phyloP scores from a whole-genome alignment of 257 asterid species.

The Coffea canephora region DNA sequence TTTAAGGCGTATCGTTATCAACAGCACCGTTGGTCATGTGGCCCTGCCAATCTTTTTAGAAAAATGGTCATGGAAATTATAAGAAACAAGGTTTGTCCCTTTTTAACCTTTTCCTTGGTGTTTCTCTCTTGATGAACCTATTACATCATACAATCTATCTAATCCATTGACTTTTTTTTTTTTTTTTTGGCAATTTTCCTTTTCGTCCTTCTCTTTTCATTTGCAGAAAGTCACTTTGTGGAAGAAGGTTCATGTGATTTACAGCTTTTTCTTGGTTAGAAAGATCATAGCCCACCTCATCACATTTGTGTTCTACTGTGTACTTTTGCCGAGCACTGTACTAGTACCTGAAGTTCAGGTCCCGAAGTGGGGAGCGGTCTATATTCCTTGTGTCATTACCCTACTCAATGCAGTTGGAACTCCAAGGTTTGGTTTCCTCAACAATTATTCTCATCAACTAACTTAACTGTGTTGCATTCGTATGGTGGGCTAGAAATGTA shows the following conservation, averaged over 20 bases:
- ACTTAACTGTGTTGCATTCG: not conserved
- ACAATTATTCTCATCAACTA: not conserved
- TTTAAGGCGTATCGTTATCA: conserved; percentile 90
- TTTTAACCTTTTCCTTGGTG: not conserved
- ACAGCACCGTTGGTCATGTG: conserved; percentile 99
- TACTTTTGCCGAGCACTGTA: conserved; percentile 81
- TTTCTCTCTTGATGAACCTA: not conserved
- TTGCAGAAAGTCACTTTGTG: conserved; percentile 79
- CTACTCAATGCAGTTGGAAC: conserved; percentile 82
- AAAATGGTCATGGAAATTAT: conserved; percentile 79
- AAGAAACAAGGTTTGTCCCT: conserved; percentile 59
- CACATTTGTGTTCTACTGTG: conserved; percentile 72
- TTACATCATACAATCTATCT: not conserved
- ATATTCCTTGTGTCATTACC: conserved; percentile 77
- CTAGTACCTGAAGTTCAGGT: conserved; percentile 82
- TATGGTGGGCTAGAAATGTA: not conserved
- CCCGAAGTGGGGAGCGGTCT: conserved; percentile 93
- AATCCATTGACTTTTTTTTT: not conserved
- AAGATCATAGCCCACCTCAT: conserved; percentile 87
- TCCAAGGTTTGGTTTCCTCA: conserved; percentile 55
- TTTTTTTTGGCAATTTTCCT: no score
- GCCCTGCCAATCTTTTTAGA: conserved; percentile 88
- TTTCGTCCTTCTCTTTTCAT: not conserved
- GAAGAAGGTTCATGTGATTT: conserved; percentile 86
- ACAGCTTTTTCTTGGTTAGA: conserved; percentile 91